Evolutionary conservation across 1,284 basidiomycete species (phyloP), one percentile per base, ranked within the genome.

Genomic region (Cryptococcus amylolentus): DNA sequence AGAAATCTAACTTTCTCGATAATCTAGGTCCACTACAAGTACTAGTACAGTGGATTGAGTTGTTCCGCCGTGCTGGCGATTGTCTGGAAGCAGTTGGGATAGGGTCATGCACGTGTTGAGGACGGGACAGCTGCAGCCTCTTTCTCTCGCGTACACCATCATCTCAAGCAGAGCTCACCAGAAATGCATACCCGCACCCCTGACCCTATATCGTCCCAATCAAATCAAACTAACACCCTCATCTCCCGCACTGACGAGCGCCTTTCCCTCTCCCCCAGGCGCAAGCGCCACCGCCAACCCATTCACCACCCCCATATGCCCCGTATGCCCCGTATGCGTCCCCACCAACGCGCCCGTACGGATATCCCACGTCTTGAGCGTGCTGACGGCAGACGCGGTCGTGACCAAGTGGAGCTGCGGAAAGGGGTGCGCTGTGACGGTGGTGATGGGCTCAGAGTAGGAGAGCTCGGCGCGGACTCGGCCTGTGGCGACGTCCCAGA

Each of bases 401-500:
- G 93, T 84, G 48, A 96, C 78, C 10, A 91, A 78, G 66, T 93
- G 84, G 1, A 83, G 79, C 55, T 67, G 48, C 46, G 89, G 88
- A 42, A 84, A 72, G 4, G 89, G 87, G 63, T 88, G 88, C 6
- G 81, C 81, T 23, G 87, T 82, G 18, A 98, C 80, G 3, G 84
- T 85, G 3, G 94, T 96, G 52, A 97, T 85, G 8, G 91, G 86
- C 65, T 94, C 90, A 88, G 10, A 35, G 10, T 35, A 5, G 31
- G 31, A 35, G 8, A 93, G 79, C 31, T 89, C 90, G 23, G 86
- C 83, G 56, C 93, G 84, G 49, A 92, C 75, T 58, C 88, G 83
- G 81, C 88, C 89, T 13, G 90, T 91, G 48, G 83, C 83, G 42
- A 95, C 81, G 77, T 99, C 95, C 92, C 93, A 98, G 45, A 97